A percentile compares a stretch with the other conserved stretches of the same genome.
phyloP scores from a whole-genome alignment of 2,329 filamentous ascomycete genomes.

The Fusarium chaquense region DNA sequence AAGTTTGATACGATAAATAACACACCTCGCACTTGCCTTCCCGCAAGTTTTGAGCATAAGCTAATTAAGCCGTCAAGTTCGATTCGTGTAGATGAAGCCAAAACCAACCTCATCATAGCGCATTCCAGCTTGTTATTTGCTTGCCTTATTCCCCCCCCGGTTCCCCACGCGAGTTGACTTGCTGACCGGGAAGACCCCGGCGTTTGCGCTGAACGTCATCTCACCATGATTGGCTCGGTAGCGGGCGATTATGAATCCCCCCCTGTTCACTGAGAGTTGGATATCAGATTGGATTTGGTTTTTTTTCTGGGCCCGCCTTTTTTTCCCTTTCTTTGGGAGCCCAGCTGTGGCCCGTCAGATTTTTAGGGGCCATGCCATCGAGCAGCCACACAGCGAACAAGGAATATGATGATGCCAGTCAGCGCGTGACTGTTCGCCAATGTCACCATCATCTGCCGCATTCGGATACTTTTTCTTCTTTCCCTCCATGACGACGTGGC shows the following conservation, averaged over 20 bases:
- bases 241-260: conserved; percentile 41
- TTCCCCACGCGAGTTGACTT: conserved; percentile 45
- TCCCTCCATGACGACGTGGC: conserved; percentile 41
- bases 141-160: conserved; percentile 22
- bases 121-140: conserved; percentile 5
- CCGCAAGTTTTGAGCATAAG: not conserved
- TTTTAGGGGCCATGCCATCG: conserved; percentile 40
- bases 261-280: conserved; percentile 51
- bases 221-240: conserved; percentile 51
- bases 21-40: not conserved
- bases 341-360: conserved; percentile 31
- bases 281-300: conserved; percentile 53
- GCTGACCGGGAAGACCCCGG: conserved; percentile 43
- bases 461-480: conserved; percentile 28
- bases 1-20: not conserved
- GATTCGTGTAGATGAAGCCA: not conserved
- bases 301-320: conserved; percentile 43
- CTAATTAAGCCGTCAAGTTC: not conserved
- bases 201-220: conserved; percentile 52
- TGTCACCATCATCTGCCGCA: conserved; percentile 41
- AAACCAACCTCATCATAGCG: conserved; percentile 6
- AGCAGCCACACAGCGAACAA: conserved; percentile 42
- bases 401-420: conserved; percentile 40
- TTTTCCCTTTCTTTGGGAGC: conserved; percentile 12
- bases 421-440: conserved; percentile 45